Conservation (phyloP, 2,329 filamentous ascomycete genomes). For the Penicillium sclerotiorum region DNA sequence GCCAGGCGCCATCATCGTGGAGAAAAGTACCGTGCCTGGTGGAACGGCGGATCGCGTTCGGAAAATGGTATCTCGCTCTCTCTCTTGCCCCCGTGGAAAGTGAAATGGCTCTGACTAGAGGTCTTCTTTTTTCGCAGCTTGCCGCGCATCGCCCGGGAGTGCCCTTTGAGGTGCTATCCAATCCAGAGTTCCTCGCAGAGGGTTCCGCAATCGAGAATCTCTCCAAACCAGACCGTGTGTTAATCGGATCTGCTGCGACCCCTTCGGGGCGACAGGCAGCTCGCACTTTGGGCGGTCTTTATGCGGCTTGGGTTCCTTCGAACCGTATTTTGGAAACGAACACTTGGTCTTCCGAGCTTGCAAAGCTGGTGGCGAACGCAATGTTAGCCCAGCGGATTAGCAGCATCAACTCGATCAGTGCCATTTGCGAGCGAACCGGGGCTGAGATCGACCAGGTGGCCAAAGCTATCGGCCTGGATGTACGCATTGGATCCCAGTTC, state of each 20-base stretch:
- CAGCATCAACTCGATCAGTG: conserved; percentile 79
- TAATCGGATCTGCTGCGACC: conserved; percentile 71
- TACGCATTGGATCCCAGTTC: conserved; percentile 72
- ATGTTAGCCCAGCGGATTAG: conserved; percentile 80
- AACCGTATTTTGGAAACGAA: conserved; percentile 71
- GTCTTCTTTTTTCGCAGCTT: conserved; percentile 19
- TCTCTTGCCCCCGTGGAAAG: too few relatives aligned
- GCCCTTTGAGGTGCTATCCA: conserved; percentile 75
- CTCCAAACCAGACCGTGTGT: conserved; percentile 69
- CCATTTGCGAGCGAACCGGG: conserved; percentile 74
- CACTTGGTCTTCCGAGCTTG: conserved; percentile 75
- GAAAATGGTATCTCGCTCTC: conserved; percentile 59
- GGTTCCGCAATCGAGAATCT: conserved; percentile 75
- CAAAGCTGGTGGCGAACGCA: conserved; percentile 78
- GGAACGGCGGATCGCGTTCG: conserved; percentile 70
- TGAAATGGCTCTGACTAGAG: background rate
- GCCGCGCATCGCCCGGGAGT: conserved; percentile 57
- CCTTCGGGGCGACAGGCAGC: conserved; percentile 64
- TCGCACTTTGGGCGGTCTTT: conserved; percentile 65
- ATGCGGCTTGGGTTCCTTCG: conserved; percentile 70
- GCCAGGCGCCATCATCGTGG: conserved; percentile 72
- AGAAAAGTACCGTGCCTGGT: conserved; percentile 80
- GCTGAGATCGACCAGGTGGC: conserved; percentile 76
- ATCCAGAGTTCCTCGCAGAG: conserved; percentile 79
- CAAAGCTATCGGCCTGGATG: conserved; percentile 67